Evolutionary conservation across 148 eudicot species (phyloP), one percentile per base, ranked within the genome.

Genomic region (Nepenthes mirabilis): DNA sequence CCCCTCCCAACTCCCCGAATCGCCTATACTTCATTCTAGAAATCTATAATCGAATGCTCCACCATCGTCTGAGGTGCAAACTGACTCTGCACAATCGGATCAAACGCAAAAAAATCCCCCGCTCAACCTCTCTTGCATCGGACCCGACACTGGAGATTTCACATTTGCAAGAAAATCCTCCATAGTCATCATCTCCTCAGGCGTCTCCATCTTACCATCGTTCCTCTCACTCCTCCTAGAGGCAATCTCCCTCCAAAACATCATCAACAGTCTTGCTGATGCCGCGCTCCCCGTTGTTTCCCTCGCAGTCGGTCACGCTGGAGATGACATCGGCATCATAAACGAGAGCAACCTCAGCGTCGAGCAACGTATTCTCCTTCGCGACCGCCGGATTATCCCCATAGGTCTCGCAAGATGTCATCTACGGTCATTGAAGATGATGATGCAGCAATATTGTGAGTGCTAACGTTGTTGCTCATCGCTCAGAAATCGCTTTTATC

Each of bases 171-270:
- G 64, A 68, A 90, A 90, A 60, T 81, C 97, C 78, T 90, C 97
- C 64, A 90, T 49, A 1, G 97, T 90, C 94, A 90, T 90, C 81
- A 86, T 64, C 71, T 73, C 88, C 51, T 74, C 80, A 14, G 60
- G 59, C 7, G 63, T 75, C 77, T 83, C 83, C 58, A 69, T 60
- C 63, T 84, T 84, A 59, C 76, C 75, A 72, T 75, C 71, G 35
- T 37, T 49, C 47, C 60, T 62, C 56, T 75, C 82, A 11, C 37
- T 70, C 66, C 56, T 67, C 14, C 82, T 80, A 0, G 58, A 75
- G 36, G 79, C 78, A 55, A 89, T 85, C 71, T 79, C 94, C 36
- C 80, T 77, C 97, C 97, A n/a, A 89, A 37, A 86, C 86, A 34
- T 87, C 95, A 55, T 87, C 95, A 51, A 58, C 85, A 65, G 77